phyloP scores from a whole-genome alignment of 495 filamentous ascomycete genomes.

The Podospora conica region DNA sequence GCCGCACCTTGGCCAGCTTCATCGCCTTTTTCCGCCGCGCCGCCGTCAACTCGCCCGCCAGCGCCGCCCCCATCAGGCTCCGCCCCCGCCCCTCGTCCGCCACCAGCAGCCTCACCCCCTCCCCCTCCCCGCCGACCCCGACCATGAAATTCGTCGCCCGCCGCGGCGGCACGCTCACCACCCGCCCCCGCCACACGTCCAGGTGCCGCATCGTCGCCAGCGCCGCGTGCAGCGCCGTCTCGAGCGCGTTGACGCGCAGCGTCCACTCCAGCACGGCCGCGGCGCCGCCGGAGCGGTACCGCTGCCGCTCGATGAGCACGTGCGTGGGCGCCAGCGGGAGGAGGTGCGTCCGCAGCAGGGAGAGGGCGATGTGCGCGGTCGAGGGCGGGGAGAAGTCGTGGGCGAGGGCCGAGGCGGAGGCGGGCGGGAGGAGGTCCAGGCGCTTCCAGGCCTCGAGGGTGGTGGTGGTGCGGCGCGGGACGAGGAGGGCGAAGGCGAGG shows the following conservation, averaged over 20 bases:
- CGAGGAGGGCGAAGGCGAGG: constrained; percentile 65
- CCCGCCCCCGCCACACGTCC: constrained; percentile 32
- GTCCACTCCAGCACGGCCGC: constrained; percentile 80
- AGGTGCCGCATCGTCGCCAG: constrained; percentile 50
- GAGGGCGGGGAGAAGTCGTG: constrained; percentile 51
- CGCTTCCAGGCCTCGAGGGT: constrained; percentile 29
- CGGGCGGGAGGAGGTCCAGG: constrained; percentile 24
- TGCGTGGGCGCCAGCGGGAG: constrained; percentile 54
- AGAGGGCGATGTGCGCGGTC: constrained; percentile 58
- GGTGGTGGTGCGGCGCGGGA: constrained; percentile 23
- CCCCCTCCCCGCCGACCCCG: not conserved
- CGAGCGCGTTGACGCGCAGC: constrained; percentile 80
- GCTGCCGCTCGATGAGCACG: constrained; percentile 85
- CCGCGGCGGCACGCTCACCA: constrained; percentile 34
- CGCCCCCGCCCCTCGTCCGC: constrained; percentile 22
- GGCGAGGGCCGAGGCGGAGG: not conserved
- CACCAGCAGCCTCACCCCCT: constrained; percentile 6
- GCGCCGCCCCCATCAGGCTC: constrained; percentile 12
- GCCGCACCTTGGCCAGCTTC: constrained; percentile 50
- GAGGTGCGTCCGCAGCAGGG: constrained; percentile 49
- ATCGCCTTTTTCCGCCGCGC: constrained; percentile 45
- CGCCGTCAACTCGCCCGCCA: not conserved
- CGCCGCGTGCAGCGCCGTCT: constrained; percentile 81
- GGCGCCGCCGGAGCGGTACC: constrained; percentile 64
- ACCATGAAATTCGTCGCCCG: constrained; percentile 37